A percentile compares a stretch with the other conserved stretches of the same genome.
Conservation (phyloP, 2,329 filamentous ascomycete genomes). For the Samsoniella hepiali region DNA sequence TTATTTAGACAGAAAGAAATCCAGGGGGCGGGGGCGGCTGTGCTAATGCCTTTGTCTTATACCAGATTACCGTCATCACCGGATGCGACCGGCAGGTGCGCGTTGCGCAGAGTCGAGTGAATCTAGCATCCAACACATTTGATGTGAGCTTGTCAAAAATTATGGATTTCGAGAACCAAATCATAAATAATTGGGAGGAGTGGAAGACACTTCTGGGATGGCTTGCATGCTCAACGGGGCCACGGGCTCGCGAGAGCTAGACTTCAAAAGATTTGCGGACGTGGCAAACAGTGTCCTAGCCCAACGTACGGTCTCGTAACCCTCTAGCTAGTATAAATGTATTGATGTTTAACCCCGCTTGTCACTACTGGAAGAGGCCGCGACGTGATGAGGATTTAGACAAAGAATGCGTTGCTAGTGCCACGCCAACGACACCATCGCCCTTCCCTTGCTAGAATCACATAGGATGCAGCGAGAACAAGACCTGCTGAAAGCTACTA, state of each 20-base stretch:
- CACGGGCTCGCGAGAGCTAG: neutral
- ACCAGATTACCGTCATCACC: constrained; percentile 1
- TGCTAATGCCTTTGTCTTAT: neutral
- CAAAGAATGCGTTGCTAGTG: no score
- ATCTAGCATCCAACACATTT: neutral
- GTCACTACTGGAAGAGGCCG: no score
- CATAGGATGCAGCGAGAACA: no score
- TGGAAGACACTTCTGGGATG: neutral
- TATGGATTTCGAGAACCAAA: neutral
- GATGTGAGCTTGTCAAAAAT: neutral
- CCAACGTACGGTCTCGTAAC: no score
- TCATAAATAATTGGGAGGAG: neutral
- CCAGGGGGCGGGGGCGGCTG: neutral
- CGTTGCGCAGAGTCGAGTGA: neutral
- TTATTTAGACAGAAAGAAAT: no score
- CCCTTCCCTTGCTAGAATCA: no score
- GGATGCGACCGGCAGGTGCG: constrained; percentile 4
- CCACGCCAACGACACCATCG: no score
- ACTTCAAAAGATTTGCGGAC: no score
- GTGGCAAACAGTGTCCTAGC: no score
- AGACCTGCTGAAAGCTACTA: accelerated
- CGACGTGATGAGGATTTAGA: no score
- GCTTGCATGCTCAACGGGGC: neutral
- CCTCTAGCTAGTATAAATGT: no score
- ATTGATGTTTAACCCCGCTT: no score